A percentile compares a stretch with the other conserved stretches of the same genome.
phyloP scores from a whole-genome alignment of 78 protist species.

The Salpingoeca rosetta region DNA sequence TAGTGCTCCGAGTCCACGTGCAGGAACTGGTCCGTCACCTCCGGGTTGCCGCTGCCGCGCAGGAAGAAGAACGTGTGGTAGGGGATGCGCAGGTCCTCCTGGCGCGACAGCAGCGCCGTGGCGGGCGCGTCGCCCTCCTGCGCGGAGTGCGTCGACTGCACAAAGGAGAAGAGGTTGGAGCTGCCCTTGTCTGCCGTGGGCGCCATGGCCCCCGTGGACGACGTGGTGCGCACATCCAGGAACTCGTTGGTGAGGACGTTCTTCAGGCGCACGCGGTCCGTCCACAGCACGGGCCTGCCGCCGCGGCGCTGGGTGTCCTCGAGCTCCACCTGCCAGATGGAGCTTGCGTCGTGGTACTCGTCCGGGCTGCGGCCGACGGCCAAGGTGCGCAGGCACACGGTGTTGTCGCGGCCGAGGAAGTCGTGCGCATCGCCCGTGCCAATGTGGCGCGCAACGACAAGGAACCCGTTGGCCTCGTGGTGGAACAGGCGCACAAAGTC shows the following conservation, averaged over 20 bases:
- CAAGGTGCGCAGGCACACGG: background rate
- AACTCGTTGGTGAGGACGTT: background rate
- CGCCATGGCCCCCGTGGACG: background rate
- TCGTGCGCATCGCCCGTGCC: background rate
- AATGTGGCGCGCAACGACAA: background rate
- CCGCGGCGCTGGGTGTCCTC: background rate
- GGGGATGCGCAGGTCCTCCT: too few relatives aligned
- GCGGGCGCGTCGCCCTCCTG: too few relatives aligned
- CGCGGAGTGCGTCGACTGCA: too few relatives aligned
- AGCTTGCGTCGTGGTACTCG: background rate
- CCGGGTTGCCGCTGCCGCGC: too few relatives aligned
- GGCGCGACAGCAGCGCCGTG: too few relatives aligned
- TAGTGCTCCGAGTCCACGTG: too few relatives aligned
- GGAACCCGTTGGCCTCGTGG: background rate
- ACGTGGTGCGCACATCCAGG: background rate
- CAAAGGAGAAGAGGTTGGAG: too few relatives aligned
- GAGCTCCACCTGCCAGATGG: background rate
- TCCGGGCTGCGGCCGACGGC: background rate
- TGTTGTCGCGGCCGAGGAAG: background rate
- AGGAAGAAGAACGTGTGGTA: background rate
- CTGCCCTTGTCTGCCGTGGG: background rate
- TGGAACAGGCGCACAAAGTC: background rate
- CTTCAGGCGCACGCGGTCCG: background rate
- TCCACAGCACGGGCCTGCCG: background rate
- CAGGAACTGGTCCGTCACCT: too few relatives aligned